These are phyloP conservation scores for Eucalyptus curtisii DNA, from an alignment of 345 rosid species.

Conservation along the genomic window DNA sequence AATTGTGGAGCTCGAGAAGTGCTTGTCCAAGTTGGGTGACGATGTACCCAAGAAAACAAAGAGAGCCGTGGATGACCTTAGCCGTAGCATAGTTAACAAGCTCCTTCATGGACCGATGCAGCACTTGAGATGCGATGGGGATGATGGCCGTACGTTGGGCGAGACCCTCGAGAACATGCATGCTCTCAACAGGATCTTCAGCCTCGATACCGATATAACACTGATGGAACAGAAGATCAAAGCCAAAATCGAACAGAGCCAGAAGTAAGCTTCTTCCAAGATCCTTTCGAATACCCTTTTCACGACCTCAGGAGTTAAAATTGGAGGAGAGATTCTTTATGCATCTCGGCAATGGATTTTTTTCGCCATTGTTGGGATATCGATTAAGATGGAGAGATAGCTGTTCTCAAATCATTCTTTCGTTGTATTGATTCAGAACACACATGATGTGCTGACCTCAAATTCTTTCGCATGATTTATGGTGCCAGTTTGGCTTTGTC, in stretches of 20 bases:
- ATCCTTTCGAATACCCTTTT: neutral
- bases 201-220: constrained; percentile 67
- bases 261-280: constrained; percentile 11
- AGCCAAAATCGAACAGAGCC: constrained; percentile 55
- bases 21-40: constrained; percentile 89
- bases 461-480: neutral
- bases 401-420: neutral
- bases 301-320: constrained; percentile 1
- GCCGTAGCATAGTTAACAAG: constrained; percentile 89
- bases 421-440: neutral
- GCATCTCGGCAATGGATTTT: neutral
- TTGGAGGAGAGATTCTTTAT: constrained; percentile 4
- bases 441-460: neutral
- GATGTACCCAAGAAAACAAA: constrained; percentile 74
- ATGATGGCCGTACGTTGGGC: constrained; percentile 57
- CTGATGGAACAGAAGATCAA: constrained; percentile 75
- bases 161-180: constrained; percentile 97
- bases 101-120: constrained; percentile 98
- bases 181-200: constrained; percentile 92
- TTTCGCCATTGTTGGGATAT: neutral
- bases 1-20: constrained; percentile 72
- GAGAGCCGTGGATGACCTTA: constrained; percentile 83
- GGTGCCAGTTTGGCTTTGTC: neutral
- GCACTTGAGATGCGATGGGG: constrained; percentile 91
- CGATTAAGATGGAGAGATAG: neutral